Base-by-base conservation (phyloP, 176 grass and related monocot genomes). In the Chloris gayana region DNA sequence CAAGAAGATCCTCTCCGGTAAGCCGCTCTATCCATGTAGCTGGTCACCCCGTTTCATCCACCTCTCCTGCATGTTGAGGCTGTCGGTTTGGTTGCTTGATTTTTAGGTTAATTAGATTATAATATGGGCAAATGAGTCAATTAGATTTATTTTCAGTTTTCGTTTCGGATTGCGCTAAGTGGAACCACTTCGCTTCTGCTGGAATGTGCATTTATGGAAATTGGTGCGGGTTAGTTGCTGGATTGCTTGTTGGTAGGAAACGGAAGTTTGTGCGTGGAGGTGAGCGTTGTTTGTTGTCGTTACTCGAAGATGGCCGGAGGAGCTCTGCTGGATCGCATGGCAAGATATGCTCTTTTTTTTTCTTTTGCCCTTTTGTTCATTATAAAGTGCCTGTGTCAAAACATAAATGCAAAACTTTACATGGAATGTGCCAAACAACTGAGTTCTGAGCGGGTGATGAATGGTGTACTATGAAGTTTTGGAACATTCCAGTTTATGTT, bases 1-100 rank as follows among this genome's bases (percentile, higher is more conserved):
- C 83, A 94, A 91, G 88, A 94, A 91, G 80, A 79, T 94, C 41
- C 86, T 88, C 37, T 58, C 85, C 65, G 70, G 88, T 91, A 72
- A 83, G 79, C 19, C 25, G 7, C 42, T 24, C 76, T 35, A 22
- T 29, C 26, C 25, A 27, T 17, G 27, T 9, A 15, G 44, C 76
- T 79, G 30, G 30, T 12, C 25, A 7, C n/a, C 32, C 42, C 61
- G 14, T 17, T 51, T 50, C 60, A 3, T 31, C 9, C 26, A 2
- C 59, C 26, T 14, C 38, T 61, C 10, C 58, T 4, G 35, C 7
- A 39, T 59, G 57, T 26, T 22, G 25, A 30, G 56, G 17, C 42
- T 45, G 8, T 33, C 46, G 41, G 31, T 64, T 12, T 32, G 39
- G 41, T 50, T 12, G 29, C 30, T 63, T 4, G 42, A 78, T 78